Percentiles rank a stretch among this genome's conserved stretches.
phyloP scores from a whole-genome alignment of 139 green algal genomes.

The Tetradesmus obliquus region DNA sequence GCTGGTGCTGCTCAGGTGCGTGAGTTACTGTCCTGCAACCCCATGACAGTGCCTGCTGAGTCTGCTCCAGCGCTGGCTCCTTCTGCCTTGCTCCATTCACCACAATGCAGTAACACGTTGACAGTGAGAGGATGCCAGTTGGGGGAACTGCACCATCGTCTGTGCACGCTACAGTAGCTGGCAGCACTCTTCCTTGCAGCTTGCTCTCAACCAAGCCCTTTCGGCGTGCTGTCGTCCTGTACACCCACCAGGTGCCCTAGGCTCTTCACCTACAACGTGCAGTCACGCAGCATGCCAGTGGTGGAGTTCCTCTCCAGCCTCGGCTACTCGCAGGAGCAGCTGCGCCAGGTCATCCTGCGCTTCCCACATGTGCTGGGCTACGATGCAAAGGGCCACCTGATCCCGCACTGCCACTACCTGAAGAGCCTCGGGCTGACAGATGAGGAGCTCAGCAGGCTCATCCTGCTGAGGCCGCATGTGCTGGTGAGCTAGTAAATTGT shows the following conservation, averaged over 20 bases:
- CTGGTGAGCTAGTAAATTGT: slow-evolving; percentile 7
- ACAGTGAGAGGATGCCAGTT: too few relatives aligned
- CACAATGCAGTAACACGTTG: too few relatives aligned
- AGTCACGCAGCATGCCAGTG: not conserved
- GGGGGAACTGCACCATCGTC: too few relatives aligned
- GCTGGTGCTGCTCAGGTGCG: slow-evolving; percentile 13
- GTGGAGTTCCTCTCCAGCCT: slow-evolving; percentile 34
- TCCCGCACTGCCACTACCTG: slow-evolving; percentile 36
- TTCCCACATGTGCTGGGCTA: slow-evolving; percentile 39
- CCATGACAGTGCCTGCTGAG: not conserved
- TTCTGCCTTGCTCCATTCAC: not conserved
- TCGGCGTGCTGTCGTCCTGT: not conserved
- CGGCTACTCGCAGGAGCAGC: slow-evolving; percentile 15
- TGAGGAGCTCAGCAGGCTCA: slow-evolving; percentile 31
- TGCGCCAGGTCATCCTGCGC: slow-evolving; percentile 17
- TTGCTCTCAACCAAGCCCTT: not conserved
- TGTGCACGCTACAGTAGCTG: not conserved
- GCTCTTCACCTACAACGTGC: slow-evolving; percentile 33
- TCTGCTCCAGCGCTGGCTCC: not conserved
- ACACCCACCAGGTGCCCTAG: slow-evolving; percentile 1
- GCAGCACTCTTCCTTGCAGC: not conserved
- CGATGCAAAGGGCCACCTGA: slow-evolving; percentile 11
- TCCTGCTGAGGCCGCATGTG: slow-evolving; percentile 42
- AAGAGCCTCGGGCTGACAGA: slow-evolving; percentile 25
- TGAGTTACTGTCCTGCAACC: not conserved